phyloP scores from a whole-genome alignment of 2,329 filamentous ascomycete species.

The Trichoderma citrinoviride region DNA sequence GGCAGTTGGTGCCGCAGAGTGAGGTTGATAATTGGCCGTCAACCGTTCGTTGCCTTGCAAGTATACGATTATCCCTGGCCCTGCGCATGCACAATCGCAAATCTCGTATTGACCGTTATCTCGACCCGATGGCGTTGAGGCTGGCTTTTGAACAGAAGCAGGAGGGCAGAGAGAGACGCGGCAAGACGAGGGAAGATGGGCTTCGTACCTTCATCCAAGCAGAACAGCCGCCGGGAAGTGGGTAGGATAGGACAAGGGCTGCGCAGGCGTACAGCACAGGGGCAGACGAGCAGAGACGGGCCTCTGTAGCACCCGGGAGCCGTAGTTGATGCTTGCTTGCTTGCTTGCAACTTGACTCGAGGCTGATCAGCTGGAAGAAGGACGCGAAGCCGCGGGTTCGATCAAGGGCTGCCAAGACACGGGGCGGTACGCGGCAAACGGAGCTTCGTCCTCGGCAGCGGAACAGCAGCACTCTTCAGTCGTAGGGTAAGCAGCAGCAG shows the following conservation, averaged over 20 bases:
- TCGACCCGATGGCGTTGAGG: neutral
- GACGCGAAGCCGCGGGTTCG: constrained; percentile 1
- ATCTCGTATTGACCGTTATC: neutral
- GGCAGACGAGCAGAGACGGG: neutral
- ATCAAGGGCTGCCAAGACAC: constrained; percentile 12
- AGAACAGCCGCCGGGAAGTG: neutral
- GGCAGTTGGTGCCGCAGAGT: neutral
- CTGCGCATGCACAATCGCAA: neutral
- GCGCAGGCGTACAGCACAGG: constrained; percentile 3
- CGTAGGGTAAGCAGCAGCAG: too few species aligned
- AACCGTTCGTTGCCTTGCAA: neutral
- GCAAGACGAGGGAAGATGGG: neutral
- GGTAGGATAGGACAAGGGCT: neutral
- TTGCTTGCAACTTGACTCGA: too few species aligned
- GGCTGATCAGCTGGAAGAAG: neutral
- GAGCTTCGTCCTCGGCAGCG: neutral
- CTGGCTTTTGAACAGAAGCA: neutral
- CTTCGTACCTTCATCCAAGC: too few species aligned
- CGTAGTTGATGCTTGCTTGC: too few species aligned
- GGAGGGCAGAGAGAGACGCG: neutral
- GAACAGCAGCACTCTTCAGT: too few species aligned
- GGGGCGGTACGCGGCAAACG: neutral
- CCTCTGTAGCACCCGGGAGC: neutral
- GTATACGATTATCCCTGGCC: neutral
- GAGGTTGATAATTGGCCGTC: neutral